These are phyloP conservation scores for Aspergillus novoparasiticus DNA, from an alignment of 2,329 filamentous ascomycete genomes.

Conservation along the genomic window DNA sequence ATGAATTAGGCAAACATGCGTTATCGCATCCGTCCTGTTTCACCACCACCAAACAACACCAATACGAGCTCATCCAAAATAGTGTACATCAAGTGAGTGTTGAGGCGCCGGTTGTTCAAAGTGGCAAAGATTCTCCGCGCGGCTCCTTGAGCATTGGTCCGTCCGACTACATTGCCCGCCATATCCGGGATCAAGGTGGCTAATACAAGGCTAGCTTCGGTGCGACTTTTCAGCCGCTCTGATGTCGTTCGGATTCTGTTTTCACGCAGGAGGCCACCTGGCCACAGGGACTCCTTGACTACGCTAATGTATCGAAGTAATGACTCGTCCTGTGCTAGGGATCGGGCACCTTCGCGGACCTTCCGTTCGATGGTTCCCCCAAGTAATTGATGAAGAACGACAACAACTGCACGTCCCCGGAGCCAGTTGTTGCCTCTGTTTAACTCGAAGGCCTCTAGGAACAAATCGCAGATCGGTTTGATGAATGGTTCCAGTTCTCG, in stretches of 20 bases:
- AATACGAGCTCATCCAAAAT: conserved; percentile 71
- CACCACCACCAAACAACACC: conserved; percentile 58
- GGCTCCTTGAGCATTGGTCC: conserved; percentile 86
- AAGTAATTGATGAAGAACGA: conserved; percentile 92
- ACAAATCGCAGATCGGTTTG: conserved; percentile 97
- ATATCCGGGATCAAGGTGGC: conserved; percentile 88
- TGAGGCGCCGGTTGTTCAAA: conserved; percentile 86
- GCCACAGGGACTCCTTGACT: conserved; percentile 80
- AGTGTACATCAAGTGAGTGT: conserved; percentile 72
- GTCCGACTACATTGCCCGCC: conserved; percentile 88
- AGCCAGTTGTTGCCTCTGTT: conserved; percentile 97
- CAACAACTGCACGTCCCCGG: conserved; percentile 89
- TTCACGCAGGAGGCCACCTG: conserved; percentile 54
- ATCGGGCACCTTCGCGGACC: conserved; percentile 79
- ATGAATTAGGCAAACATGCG: not conserved
- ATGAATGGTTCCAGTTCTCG: conserved; percentile 92
- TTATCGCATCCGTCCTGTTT: conserved; percentile 14
- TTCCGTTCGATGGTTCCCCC: conserved; percentile 96
- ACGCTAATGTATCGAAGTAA: conserved; percentile 74
- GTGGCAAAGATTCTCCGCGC: conserved; percentile 87
- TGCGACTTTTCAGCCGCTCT: conserved; percentile 78
- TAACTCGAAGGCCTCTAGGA: conserved; percentile 91
- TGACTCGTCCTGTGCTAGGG: conserved; percentile 74
- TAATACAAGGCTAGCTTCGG: conserved; percentile 85
- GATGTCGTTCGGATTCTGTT: conserved; percentile 62